Evolutionary conservation across 2,329 filamentous ascomycete genomes (phyloP).

Genomic region (Apiospora kogelbergensis): DNA sequence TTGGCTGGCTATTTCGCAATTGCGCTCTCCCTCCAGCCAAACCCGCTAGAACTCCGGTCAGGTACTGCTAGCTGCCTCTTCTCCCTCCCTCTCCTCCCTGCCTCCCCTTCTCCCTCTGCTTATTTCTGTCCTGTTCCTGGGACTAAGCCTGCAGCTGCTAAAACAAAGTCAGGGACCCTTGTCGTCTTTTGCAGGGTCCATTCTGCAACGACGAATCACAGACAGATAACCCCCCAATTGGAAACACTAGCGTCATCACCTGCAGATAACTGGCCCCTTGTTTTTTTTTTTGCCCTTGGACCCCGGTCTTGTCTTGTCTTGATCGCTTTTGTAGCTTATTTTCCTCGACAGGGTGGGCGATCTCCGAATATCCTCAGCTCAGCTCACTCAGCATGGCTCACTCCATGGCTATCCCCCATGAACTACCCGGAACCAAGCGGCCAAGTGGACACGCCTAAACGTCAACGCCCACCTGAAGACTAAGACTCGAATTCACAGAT

Average conservation of each 20-base stretch:
- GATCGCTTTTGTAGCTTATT: background rate
- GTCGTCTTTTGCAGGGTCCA: constrained; percentile 1
- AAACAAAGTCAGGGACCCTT: background rate
- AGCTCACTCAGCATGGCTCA: background rate
- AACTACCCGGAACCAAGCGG: background rate
- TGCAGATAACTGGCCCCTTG: constrained; percentile 17
- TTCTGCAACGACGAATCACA: constrained; percentile 26
- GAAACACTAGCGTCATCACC: constrained; percentile 38
- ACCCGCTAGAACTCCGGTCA: no score
- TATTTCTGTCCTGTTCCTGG: background rate
- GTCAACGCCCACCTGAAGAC: background rate
- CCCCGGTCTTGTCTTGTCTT: background rate
- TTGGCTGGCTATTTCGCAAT: background rate
- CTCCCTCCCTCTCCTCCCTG: background rate
- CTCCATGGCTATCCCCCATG: background rate
- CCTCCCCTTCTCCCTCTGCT: background rate
- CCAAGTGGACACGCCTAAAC: background rate
- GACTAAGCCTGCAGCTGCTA: background rate
- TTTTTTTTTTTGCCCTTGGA: background rate
- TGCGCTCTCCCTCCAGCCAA: background rate
- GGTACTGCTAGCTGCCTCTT: no score
- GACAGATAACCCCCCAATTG: constrained; percentile 24
- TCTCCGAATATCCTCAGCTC: background rate
- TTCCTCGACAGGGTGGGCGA: background rate
- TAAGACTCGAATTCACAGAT: background rate